Conservation (phyloP, 306 rosid species). For the Lathyrus sativus region DNA sequence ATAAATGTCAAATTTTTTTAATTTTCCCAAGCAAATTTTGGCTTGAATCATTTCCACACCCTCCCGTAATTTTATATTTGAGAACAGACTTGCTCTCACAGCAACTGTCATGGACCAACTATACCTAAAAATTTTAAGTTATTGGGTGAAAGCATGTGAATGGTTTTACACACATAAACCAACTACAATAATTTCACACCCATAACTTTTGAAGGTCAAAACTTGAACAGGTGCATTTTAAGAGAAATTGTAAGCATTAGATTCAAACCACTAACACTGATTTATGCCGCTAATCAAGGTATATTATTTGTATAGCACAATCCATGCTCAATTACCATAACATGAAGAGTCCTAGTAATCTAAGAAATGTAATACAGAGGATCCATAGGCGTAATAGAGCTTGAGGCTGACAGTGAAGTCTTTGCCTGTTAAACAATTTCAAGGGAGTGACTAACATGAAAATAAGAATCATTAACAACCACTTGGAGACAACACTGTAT, state of each 20-base stretch:
- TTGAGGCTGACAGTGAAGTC: neutral
- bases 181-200: constrained; percentile 22
- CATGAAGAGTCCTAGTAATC: neutral
- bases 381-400: constrained; percentile 6
- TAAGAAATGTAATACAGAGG: constrained; percentile 13
- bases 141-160: constrained; percentile 11
- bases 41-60: neutral
- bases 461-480: no score
- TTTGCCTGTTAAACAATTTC: no score
- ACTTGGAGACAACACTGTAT: no score
- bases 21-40: neutral
- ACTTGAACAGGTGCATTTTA: neutral
- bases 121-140: neutral
- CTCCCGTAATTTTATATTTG: neutral
- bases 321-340: constrained; percentile 8
- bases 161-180: constrained; percentile 9
- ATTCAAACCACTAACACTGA: constrained; percentile 15
- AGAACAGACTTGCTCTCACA: neutral
- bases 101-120: neutral
- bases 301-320: constrained; percentile 1
- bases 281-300: constrained; percentile 3
- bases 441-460: no score
- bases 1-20: no score
- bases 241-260: constrained; percentile 1
- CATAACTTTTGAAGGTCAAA: constrained; percentile 12